A percentile compares a stretch with the other conserved stretches of the same genome.
These are phyloP conservation scores for Plasmodium gaboni DNA, from an alignment of 169 alveolate species.

Conservation along the genomic window DNA sequence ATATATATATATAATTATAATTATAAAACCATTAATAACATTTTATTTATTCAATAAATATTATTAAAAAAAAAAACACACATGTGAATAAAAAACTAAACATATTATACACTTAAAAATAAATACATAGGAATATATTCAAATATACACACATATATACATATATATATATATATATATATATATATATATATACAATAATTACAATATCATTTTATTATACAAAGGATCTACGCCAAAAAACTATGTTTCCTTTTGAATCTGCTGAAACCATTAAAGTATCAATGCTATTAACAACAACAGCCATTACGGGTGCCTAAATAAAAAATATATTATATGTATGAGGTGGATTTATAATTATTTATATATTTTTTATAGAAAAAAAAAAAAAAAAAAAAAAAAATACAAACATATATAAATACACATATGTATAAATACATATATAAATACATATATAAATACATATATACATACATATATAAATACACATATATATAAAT, in stretches of 20 bases:
- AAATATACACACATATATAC: background rate
- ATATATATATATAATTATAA: background rate
- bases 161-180: background rate
- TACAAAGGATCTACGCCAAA: constrained; percentile 86
- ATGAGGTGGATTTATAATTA: background rate
- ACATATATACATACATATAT: no score
- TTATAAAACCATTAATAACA: background rate
- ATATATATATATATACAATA: background rate
- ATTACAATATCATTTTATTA: background rate
- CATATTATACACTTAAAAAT: no score
- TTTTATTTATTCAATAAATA: no score
- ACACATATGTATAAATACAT: background rate
- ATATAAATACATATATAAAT: no score
- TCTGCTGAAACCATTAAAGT: constrained; percentile 89
- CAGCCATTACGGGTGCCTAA: constrained; percentile 89
- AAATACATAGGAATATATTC: no score
- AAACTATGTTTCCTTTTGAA: constrained; percentile 88
- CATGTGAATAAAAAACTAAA: no score
- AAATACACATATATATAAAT: no score
- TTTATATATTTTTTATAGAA: background rate
- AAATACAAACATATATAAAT: constrained; percentile 1
- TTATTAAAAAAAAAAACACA: no score
- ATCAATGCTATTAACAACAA: constrained; percentile 87
- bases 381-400: constrained; percentile 11
- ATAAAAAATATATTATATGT: background rate